Conservation (phyloP, 768 basidiomycete species). For the Gloeostereum incarnatum region DNA sequence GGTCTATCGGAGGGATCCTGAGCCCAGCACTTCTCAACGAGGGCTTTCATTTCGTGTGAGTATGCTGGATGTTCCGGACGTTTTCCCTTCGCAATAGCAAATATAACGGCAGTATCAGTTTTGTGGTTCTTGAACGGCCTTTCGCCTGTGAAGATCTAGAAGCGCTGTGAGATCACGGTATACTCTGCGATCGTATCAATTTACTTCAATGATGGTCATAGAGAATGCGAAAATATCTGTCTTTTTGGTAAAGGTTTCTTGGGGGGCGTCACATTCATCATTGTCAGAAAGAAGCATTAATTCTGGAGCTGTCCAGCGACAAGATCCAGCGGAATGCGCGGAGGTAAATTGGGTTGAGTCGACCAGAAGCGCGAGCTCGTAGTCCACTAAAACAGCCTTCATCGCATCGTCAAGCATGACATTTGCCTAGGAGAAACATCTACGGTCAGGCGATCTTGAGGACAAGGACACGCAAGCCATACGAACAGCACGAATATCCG, state of each 20-base stretch:
- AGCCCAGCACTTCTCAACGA: conserved; percentile 12
- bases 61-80: conserved; percentile 11
- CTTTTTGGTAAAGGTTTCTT: conserved; percentile 5
- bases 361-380: conserved; percentile 16
- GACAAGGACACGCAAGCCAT: no score
- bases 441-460: not conserved
- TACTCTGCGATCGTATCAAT: not conserved
- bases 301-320: conserved; percentile 24
- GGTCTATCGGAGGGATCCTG: conserved; percentile 9
- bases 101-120: conserved; percentile 15
- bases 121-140: conserved; percentile 13
- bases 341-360: conserved; percentile 14
- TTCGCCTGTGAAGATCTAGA: conserved; percentile 12
- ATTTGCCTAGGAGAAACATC: conserved; percentile 13
- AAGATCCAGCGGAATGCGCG: conserved; percentile 13
- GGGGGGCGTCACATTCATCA: no score
- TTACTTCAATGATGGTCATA: conserved; percentile 20
- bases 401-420: conserved; percentile 15
- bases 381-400: conserved; percentile 17
- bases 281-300: conserved; percentile 14
- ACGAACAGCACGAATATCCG: conserved; percentile 18
- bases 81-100: conserved; percentile 10
- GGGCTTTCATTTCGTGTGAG: conserved; percentile 4
- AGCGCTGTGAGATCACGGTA: not conserved
- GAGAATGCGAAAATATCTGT: conserved; percentile 18